Evolutionary conservation across 140 eudicot genomes (phyloP).

Genomic region (Eryngium alpinum): DNA sequence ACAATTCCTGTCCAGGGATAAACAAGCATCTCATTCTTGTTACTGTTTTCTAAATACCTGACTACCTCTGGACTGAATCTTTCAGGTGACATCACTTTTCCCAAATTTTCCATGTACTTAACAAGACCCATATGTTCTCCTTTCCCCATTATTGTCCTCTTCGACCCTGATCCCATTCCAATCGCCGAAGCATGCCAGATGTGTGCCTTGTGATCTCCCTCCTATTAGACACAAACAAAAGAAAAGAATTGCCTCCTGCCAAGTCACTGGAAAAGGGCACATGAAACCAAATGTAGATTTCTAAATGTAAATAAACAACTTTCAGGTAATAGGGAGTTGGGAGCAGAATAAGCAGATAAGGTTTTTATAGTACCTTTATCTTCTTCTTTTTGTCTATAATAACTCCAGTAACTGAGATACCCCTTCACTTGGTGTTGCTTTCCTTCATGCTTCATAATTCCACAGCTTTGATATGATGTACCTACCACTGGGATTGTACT

Average conservation of each 20-base stretch:
- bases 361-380: not conserved
- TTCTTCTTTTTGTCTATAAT: slow-evolving; percentile 20
- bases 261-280: no score
- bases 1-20: slow-evolving; percentile 56
- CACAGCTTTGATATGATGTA: slow-evolving; percentile 38
- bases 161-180: slow-evolving; percentile 25
- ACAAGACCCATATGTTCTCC: slow-evolving; percentile 34
- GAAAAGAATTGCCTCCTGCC: no score
- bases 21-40: slow-evolving; percentile 26
- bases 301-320: no score
- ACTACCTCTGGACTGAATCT: not conserved
- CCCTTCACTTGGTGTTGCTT: slow-evolving; percentile 33
- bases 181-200: slow-evolving; percentile 37
- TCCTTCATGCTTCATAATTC: slow-evolving; percentile 27
- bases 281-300: no score
- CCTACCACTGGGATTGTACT: slow-evolving; percentile 9
- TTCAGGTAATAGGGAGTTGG: no score
- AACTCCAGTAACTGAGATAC: slow-evolving; percentile 20
- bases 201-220: no score
- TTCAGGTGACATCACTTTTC: not conserved
- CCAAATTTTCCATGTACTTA: slow-evolving; percentile 28
- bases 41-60: slow-evolving; percentile 1
- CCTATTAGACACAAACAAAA: no score
- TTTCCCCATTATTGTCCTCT: slow-evolving; percentile 19
- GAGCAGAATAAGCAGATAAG: no score